Base-by-base conservation (phyloP, 768 basidiomycete species). In the Cyclocybe cylindracea region DNA sequence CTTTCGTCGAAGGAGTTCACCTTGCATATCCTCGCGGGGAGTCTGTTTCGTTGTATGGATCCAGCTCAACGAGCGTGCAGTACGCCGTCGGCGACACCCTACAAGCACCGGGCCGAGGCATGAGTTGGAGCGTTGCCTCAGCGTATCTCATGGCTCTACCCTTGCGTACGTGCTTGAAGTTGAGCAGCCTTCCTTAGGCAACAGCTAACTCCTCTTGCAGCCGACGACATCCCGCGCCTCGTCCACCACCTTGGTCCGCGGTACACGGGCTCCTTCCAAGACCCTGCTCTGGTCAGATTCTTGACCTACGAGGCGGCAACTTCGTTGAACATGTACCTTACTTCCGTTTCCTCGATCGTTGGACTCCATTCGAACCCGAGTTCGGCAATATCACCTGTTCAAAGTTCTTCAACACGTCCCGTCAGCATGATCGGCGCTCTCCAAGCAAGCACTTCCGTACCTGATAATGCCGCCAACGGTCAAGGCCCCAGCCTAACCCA, bases 231-330 rank as follows among this genome's bases (percentile, higher is more conserved):
- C 4, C 83, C 85, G 5, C 79, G 87, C 11, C 78, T 94, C 40
- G 78, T 91, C 34, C 86, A 93, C 61, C 88, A 91, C 59, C 80
- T 94, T 9, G 88, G 91, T 4, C 91, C 91, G 7, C 80, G 86
- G 39, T 94, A 94, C 53, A 74, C 75, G 1, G 85, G 83, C 16
- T 84, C 83, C 39, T 91, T 92, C 66, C 91, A 91, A 63, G 87
- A 91, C 43, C 77, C 76, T 7, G 64, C 78, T 2, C 76, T 93
- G 34, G 73, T 84, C 56, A 85, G 80, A 40, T 92, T 92, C 64
- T 70, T 94, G 43, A 94, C 91, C 0, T 94, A 94, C 65, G 88
- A 91, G 57, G 88, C 89, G 0, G 83, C 87, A 4, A 91, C 91
- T 0, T 90, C 90, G 0, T 75, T 94, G 47, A 92, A 89, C 62